Evolutionary conservation across 768 basidiomycete species (phyloP).

Genomic region (Boletus rex-veris): DNA sequence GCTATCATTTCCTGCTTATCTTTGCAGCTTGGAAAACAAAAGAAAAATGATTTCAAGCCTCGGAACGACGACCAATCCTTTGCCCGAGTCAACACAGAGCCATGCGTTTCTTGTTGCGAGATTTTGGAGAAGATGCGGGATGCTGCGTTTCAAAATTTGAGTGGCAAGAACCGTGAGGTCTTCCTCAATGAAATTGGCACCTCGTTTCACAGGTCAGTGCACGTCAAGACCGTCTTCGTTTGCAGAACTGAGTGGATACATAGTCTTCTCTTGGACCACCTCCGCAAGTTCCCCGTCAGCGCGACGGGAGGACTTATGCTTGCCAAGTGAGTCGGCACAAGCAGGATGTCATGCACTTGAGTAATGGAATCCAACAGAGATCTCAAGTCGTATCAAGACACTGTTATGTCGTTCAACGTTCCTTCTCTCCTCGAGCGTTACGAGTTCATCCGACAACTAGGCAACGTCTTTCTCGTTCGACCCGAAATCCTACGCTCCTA

Average conservation of each 20-base stretch:
- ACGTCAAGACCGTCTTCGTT: neutral
- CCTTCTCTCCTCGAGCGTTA: conserved; percentile 89
- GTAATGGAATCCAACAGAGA: conserved; percentile 53
- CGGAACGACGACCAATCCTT: conserved; percentile 95
- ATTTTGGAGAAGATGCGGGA: conserved; percentile 79
- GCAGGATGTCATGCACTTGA: neutral
- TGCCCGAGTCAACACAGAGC: conserved; percentile 91
- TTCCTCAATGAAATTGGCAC: conserved; percentile 94
- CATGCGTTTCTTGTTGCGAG: conserved; percentile 84
- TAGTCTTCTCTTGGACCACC: conserved; percentile 88
- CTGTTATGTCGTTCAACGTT: conserved; percentile 76
- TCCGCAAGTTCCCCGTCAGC: conserved; percentile 94
- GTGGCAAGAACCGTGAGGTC: conserved; percentile 88
- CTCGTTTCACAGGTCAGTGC: conserved; percentile 78
- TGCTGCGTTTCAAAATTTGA: conserved; percentile 68
- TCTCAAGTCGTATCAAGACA: conserved; percentile 94
- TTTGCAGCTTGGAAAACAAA: conserved; percentile 81
- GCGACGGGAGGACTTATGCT: conserved; percentile 97
- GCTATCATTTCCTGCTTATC: conserved; percentile 74
- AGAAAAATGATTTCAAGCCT: conserved; percentile 95
- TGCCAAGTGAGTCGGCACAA: conserved; percentile 72
- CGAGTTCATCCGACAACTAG: conserved; percentile 96
- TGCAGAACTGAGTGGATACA: conserved; percentile 6
- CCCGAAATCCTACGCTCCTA: conserved; percentile 95
- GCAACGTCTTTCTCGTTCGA: conserved; percentile 94